Conservation (phyloP, 2,329 filamentous ascomycete genomes). For the Fusarium protoensiforme region DNA sequence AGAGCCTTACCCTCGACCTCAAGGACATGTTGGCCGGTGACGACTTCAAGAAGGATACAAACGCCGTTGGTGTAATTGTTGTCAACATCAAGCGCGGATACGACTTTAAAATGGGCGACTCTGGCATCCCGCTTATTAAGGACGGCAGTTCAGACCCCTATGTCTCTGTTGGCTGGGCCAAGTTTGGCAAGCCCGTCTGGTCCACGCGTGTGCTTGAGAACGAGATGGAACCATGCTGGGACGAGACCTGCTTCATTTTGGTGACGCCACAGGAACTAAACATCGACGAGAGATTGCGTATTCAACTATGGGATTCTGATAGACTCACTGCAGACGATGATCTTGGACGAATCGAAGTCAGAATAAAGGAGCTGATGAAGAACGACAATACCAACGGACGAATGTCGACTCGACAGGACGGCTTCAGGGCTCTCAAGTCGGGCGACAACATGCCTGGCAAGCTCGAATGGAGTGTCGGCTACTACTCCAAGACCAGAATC, state of each 20-base stretch:
- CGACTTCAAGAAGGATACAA: conserved; percentile 82
- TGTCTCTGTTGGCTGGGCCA: conserved; percentile 79
- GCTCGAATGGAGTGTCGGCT: conserved; percentile 76
- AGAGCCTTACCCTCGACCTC: conserved; percentile 77
- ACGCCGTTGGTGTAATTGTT: conserved; percentile 71
- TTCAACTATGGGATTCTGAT: conserved; percentile 83
- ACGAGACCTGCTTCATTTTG: conserved; percentile 76
- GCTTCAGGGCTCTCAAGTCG: conserved; percentile 72
- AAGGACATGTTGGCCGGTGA: conserved; percentile 83
- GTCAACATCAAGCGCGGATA: conserved; percentile 74
- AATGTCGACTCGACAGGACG: conserved; percentile 72
- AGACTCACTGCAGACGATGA: conserved; percentile 79
- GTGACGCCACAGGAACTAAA: conserved; percentile 79
- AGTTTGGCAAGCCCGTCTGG: conserved; percentile 74
- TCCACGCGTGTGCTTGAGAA: conserved; percentile 71
- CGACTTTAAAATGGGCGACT: conserved; percentile 78
- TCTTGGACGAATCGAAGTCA: conserved; percentile 77
- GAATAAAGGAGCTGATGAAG: conserved; percentile 73
- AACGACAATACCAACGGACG: conserved; percentile 67
- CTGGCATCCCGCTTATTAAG: conserved; percentile 68
- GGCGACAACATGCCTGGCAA: conserved; percentile 77
- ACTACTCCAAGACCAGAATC: conserved; percentile 74
- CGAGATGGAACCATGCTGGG: conserved; percentile 76
- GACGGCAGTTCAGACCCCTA: conserved; percentile 75
- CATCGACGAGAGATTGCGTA: conserved; percentile 73